Evolutionary conservation across 2,329 filamentous ascomycete genomes (phyloP).

Genomic region (Penicillium sp.): DNA sequence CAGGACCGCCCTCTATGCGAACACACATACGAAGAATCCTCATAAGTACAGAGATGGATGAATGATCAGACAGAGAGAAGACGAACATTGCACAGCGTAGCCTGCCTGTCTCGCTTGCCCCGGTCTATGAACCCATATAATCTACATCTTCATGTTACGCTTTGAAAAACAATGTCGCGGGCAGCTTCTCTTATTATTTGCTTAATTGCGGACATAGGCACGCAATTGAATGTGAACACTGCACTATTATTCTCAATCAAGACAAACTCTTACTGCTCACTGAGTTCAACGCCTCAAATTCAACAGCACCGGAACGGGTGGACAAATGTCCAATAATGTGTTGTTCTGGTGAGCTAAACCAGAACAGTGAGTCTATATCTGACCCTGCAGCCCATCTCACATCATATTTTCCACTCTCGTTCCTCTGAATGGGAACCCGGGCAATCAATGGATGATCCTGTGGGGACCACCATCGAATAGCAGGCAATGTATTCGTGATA

Average conservation of each 20-base stretch:
- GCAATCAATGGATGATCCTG: constrained; percentile 24
- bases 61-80: neutral
- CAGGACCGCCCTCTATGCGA: no score
- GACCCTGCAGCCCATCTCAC: constrained; percentile 26
- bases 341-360: constrained; percentile 31
- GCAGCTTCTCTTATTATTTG: neutral
- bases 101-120: neutral
- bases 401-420: constrained; percentile 31
- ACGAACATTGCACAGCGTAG: neutral
- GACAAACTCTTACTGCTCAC: constrained; percentile 17
- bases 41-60: no score
- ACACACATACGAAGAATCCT: no score
- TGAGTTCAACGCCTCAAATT: constrained; percentile 25
- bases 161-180: neutral
- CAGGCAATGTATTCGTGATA: constrained; percentile 26
- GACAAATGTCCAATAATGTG: constrained; percentile 29
- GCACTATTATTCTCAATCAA: neutral
- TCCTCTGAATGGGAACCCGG: constrained; percentile 25
- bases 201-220: no score
- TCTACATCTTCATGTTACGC: neutral
- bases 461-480: constrained; percentile 30
- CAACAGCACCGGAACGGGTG: constrained; percentile 13
- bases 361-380: constrained; percentile 23
- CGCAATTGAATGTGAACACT: no score
- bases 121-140: neutral